Evolutionary conservation across 345 rosid genomes (phyloP).

Genomic region (Eucalyptus sideroxylon): DNA sequence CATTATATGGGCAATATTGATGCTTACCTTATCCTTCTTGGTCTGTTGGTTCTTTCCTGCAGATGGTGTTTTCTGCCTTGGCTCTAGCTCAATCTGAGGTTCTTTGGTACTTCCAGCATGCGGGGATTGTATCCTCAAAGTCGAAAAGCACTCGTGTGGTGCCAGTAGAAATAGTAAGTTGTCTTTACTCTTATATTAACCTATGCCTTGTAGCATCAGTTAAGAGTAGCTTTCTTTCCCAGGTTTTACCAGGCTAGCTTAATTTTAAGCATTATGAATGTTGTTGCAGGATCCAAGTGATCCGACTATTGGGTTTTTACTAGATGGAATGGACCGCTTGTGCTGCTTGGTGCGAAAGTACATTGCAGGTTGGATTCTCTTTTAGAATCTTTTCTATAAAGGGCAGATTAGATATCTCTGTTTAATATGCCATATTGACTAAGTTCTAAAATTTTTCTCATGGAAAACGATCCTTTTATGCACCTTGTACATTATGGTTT

Average conservation of each 20-base stretch:
- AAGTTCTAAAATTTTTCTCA: background rate
- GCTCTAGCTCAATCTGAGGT: conserved; percentile 96
- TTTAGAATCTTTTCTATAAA: background rate
- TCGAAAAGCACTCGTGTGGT: conserved; percentile 56
- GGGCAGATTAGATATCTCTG: background rate
- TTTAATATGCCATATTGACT: background rate
- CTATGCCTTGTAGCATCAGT: background rate
- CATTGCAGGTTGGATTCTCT: conserved; percentile 58
- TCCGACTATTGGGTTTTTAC: conserved; percentile 92
- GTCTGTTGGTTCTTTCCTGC: conserved; percentile 1
- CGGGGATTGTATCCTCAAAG: conserved; percentile 81
- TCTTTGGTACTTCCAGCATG: conserved; percentile 94
- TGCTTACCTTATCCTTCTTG: background rate
- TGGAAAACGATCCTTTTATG: background rate
- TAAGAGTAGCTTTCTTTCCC: background rate
- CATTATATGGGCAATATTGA: background rate
- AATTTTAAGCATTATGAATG: conserved; percentile 2
- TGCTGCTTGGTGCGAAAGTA: conserved; percentile 97
- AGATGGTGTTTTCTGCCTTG: conserved; percentile 98
- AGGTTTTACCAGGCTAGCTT: background rate
- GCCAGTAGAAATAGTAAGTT: conserved; percentile 78
- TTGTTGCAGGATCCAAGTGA: conserved; percentile 83
- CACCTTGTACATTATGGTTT: background rate
- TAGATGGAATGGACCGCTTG: conserved; percentile 93
- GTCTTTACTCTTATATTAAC: background rate